Evolutionary conservation across 2,329 filamentous ascomycete genomes (phyloP).

Genomic region (Chrysosporium queenslandicum): DNA sequence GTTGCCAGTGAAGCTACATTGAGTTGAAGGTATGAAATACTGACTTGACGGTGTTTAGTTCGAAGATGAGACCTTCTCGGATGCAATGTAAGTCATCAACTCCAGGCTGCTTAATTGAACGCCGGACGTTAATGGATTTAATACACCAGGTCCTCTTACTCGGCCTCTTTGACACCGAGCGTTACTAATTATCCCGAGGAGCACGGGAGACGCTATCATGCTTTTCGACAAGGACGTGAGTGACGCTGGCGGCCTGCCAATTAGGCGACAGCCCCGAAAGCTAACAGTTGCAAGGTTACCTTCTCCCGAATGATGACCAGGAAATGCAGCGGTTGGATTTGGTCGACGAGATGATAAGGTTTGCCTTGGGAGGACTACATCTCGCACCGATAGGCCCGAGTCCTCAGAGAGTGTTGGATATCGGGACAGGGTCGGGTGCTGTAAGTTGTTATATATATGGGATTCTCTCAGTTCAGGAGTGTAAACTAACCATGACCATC

Average conservation of each 20-base stretch:
- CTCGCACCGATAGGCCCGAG: constrained; percentile 37
- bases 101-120: not conserved
- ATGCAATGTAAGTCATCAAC: not conserved
- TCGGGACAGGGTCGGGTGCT: constrained; percentile 47
- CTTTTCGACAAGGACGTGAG: constrained; percentile 33
- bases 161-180: constrained; percentile 12
- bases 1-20: not conserved
- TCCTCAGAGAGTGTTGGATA: constrained; percentile 44
- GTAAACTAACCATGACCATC: not conserved
- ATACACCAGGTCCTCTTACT: constrained; percentile 1
- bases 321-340: constrained; percentile 48
- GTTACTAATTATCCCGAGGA: constrained; percentile 21
- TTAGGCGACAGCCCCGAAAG: not conserved
- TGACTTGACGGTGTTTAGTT: not conserved
- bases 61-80: constrained; percentile 8
- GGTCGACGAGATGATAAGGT: constrained; percentile 31
- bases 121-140: not conserved
- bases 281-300: constrained; percentile 23
- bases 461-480: not conserved
- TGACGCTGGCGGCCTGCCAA: not conserved
- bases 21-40: not conserved
- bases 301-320: constrained; percentile 45
- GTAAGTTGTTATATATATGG: constrained; percentile 5
- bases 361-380: constrained; percentile 35
- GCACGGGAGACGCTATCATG: constrained; percentile 37